Percentiles rank a stretch among this genome's conserved stretches.
Evolutionary conservation across 176 grass and related monocot genomes (phyloP).

Genomic region (Avena insularis): DNA sequence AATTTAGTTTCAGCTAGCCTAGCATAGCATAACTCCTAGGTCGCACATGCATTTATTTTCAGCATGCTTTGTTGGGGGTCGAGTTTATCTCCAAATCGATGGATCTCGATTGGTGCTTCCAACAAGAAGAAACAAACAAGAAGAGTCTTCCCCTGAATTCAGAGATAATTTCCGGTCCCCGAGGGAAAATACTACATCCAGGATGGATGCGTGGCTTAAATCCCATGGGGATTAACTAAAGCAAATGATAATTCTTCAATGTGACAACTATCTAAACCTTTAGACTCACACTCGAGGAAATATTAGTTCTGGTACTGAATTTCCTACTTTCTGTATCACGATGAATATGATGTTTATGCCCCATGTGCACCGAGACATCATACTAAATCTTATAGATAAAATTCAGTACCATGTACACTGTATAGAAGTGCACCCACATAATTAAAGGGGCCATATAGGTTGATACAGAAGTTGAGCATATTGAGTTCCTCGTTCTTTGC

Average conservation of each 20-base stretch:
- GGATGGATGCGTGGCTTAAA: conserved; percentile 49
- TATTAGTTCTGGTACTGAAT: conserved; percentile 33
- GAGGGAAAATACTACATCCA: too few relatives aligned
- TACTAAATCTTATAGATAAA: conserved; percentile 59
- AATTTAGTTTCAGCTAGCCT: too few relatives aligned
- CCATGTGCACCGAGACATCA: conserved; percentile 30
- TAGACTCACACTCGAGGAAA: conserved; percentile 45
- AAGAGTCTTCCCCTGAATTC: too few relatives aligned
- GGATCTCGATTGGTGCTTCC: too few relatives aligned
- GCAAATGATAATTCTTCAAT: conserved; percentile 65
- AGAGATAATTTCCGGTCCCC: too few relatives aligned
- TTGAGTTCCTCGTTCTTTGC: conserved; percentile 26
- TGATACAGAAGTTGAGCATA: conserved; percentile 50
- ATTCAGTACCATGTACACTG: conserved; percentile 60
- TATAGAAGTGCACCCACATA: conserved; percentile 47
- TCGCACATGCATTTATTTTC: too few relatives aligned
- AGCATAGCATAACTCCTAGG: too few relatives aligned
- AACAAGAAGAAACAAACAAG: too few relatives aligned
- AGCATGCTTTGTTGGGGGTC: too few relatives aligned
- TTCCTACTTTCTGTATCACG: conserved; percentile 37
- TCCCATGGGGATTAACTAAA: conserved; percentile 65
- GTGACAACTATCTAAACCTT: conserved; percentile 62
- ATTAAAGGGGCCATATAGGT: conserved; percentile 61
- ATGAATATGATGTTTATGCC: conserved; percentile 38
- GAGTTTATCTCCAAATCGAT: too few relatives aligned